Conservation (phyloP, 352 stramenopile genomes). For the Phytopythium helicoides region DNA sequence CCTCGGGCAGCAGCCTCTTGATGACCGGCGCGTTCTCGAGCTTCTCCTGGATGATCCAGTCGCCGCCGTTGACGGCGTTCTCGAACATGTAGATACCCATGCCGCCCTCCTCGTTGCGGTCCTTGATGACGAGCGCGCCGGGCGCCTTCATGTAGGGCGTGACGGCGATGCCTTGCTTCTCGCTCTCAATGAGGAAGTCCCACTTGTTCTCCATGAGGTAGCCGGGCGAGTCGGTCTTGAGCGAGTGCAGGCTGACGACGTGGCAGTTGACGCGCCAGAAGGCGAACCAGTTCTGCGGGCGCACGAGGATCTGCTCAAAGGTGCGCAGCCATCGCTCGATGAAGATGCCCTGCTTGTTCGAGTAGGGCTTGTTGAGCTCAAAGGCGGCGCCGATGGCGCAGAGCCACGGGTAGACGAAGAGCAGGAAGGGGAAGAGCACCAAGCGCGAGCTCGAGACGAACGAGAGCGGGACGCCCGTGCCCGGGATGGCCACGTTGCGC, state of each 20-base stretch:
- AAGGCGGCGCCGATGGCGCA: conserved; percentile 82
- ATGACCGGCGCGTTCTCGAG: conserved; percentile 93
- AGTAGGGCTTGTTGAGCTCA: conserved; percentile 61
- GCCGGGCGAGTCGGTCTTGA: conserved; percentile 89
- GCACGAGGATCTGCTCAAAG: conserved; percentile 77
- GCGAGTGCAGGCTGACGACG: conserved; percentile 93
- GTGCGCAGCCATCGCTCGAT: conserved; percentile 91
- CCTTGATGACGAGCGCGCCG: conserved; percentile 94
- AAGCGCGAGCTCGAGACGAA: conserved; percentile 83
- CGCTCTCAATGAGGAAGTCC: conserved; percentile 95
- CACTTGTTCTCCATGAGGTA: conserved; percentile 99
- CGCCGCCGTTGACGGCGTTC: conserved; percentile 93
- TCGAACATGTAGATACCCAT: conserved; percentile 98
- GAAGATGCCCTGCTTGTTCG: conserved; percentile 62
- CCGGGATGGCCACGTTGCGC: conserved; percentile 96
- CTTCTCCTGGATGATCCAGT: conserved; percentile 97
- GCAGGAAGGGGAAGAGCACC: conserved; percentile 81
- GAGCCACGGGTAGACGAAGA: conserved; percentile 88
- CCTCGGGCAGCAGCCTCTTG: conserved; percentile 87
- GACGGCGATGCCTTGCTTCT: conserved; percentile 90
- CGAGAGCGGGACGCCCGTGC: conserved; percentile 94
- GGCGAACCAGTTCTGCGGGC: conserved; percentile 96
- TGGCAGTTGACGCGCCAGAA: conserved; percentile 97
- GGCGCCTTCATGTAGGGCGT: conserved; percentile 92
- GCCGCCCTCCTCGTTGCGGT: conserved; percentile 97